phyloP scores from a whole-genome alignment of 352 stramenopile genomes.

The Phytopythium montanum region DNA sequence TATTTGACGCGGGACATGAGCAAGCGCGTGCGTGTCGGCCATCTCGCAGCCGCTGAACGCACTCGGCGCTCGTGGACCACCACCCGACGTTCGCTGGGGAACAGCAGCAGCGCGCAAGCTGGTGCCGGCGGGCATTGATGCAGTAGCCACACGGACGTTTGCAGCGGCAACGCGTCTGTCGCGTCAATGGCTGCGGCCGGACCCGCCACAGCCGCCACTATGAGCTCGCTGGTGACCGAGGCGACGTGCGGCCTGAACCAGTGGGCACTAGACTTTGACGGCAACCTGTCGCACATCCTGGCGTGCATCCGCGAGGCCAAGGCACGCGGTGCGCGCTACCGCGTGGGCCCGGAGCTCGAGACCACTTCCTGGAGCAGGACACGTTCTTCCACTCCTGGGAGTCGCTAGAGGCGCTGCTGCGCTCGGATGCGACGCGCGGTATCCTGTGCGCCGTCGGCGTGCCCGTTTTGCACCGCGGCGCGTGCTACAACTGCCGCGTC shows the following conservation, averaged over 20 bases:
- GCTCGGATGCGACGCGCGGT: constrained; percentile 85
- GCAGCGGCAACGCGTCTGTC: too few species aligned
- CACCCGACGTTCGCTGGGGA: too few species aligned
- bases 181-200: too few species aligned
- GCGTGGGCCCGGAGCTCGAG: constrained; percentile 97
- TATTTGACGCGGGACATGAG: too few species aligned
- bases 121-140: too few species aligned
- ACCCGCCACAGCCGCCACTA: constrained; percentile 12
- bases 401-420: constrained; percentile 85
- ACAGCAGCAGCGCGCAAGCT: too few species aligned
- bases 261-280: constrained; percentile 98
- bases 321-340: constrained; percentile 81
- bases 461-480: constrained; percentile 93
- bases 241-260: constrained; percentile 99
- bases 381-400: constrained; percentile 99
- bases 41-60: too few species aligned
- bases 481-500: constrained; percentile 98
- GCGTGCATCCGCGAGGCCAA: constrained; percentile 90
- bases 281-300: constrained; percentile 93
- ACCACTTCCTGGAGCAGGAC: constrained; percentile 98
- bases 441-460: constrained; percentile 98
- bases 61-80: too few species aligned
- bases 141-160: too few species aligned
- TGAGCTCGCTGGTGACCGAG: constrained; percentile 91
- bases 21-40: too few species aligned